Evolutionary conservation across 768 basidiomycete genomes (phyloP).

Genomic region (Xerocomellus chrysenteron): DNA sequence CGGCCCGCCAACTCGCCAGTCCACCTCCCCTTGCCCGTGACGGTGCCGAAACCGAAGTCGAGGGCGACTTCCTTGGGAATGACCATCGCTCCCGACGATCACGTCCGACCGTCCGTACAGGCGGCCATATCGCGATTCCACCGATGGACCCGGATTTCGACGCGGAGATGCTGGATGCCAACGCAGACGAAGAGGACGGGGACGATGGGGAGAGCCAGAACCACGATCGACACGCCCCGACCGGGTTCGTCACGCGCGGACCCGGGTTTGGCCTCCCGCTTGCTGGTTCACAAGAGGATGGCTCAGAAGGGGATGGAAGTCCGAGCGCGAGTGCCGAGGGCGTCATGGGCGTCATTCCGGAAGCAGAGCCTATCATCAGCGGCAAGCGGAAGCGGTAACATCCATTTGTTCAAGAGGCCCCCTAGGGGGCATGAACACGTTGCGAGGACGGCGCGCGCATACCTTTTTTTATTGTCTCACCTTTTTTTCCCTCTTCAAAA

Average conservation of each 20-base stretch:
- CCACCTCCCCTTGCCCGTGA: constrained; percentile 27
- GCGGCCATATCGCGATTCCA: constrained; percentile 19
- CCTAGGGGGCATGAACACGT: too few relatives aligned
- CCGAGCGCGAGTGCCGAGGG: constrained; percentile 20
- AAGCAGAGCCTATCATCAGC: constrained; percentile 15
- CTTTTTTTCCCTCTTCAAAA: not conserved
- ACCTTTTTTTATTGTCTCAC: not conserved
- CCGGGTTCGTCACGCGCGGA: constrained; percentile 11
- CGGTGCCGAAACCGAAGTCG: constrained; percentile 36
- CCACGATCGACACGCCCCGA: not conserved
- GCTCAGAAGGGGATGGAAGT: constrained; percentile 22
- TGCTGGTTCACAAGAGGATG: constrained; percentile 10
- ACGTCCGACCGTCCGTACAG: constrained; percentile 29
- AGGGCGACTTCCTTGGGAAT: constrained; percentile 21
- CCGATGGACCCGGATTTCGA: constrained; percentile 20
- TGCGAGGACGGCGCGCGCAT: not conserved
- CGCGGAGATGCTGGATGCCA: constrained; percentile 30
- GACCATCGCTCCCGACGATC: constrained; percentile 15
- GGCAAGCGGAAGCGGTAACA: constrained; percentile 26
- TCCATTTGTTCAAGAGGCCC: too few relatives aligned
- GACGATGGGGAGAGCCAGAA: constrained; percentile 10
- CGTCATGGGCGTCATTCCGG: not conserved
- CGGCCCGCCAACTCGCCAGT: constrained; percentile 18
- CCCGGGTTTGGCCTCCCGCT: constrained; percentile 20
- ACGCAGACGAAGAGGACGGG: constrained; percentile 7